phyloP scores from a whole-genome alignment of 2,329 filamentous ascomycete species.

The Fusarium concolor region DNA sequence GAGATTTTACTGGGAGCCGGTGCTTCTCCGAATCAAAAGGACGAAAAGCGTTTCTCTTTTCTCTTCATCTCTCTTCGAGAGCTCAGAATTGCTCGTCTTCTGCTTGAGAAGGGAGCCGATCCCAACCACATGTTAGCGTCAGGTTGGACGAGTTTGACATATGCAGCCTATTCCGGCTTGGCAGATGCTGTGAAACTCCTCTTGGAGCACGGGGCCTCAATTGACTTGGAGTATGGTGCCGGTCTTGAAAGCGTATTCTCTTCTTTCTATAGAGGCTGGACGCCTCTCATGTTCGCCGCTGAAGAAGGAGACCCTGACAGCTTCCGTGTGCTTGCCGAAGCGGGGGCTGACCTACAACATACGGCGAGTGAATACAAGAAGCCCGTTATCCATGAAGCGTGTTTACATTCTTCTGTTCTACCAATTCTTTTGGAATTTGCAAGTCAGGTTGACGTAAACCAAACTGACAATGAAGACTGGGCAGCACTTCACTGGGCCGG shows the following conservation, averaged over 20 bases:
- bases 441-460: not conserved
- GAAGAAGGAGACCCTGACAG: rapidly evolving
- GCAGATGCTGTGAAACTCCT: not conserved
- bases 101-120: not conserved
- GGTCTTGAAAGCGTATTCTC: not conserved
- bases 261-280: not conserved
- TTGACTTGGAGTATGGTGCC: not conserved
- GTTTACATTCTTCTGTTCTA: not conserved
- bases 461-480: rapidly evolving
- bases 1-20: not conserved
- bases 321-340: not conserved
- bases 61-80: not conserved
- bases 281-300: not conserved
- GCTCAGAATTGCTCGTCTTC: not conserved
- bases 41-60: not conserved
- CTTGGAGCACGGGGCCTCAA: not conserved
- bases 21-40: not conserved
- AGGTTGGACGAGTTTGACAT: not conserved
- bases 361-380: not conserved
- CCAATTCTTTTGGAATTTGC: not conserved
- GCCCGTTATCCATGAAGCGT: no score
- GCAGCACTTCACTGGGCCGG: not conserved
- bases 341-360: conserved; percentile 2
- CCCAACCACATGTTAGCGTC: rapidly evolving
- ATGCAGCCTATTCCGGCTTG: rapidly evolving